phyloP scores from a whole-genome alignment of 2,329 filamentous ascomycete species.

The Trichophyton verrucosum region DNA sequence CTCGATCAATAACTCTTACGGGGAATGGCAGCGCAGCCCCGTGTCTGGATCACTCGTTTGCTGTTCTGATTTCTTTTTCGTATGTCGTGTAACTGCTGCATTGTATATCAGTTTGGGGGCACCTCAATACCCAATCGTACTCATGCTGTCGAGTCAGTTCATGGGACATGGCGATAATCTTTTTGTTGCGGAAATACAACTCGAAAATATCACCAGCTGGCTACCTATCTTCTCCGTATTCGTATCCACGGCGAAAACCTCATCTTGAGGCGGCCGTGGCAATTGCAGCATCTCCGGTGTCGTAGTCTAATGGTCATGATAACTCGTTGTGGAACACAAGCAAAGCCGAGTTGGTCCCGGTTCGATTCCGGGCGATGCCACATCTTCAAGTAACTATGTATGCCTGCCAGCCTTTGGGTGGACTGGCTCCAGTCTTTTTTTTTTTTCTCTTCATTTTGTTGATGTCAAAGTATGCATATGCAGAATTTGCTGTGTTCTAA shows the following conservation, averaged over 20 bases:
- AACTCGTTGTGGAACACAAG: neutral
- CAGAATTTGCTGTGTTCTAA: too few species aligned
- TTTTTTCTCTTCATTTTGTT: neutral
- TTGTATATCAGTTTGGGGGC: too few species aligned
- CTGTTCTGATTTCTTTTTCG: too few species aligned
- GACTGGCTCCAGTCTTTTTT: neutral
- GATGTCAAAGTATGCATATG: too few species aligned
- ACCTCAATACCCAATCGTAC: too few species aligned
- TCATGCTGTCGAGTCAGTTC: too few species aligned
- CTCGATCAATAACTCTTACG: too few species aligned
- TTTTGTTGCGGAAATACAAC: too few species aligned
- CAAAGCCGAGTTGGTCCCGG: neutral
- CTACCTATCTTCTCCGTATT: neutral
- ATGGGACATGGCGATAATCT: too few species aligned
- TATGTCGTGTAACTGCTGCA: too few species aligned
- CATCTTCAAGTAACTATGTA: neutral
- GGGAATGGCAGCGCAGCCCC: too few species aligned
- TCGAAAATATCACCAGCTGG: neutral
- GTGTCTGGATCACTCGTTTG: too few species aligned
- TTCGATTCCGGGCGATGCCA: conserved; percentile 3
- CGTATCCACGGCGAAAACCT: neutral
- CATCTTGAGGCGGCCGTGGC: neutral
- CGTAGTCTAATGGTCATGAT: neutral
- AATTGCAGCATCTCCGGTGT: neutral
- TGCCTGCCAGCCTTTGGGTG: neutral